Evolutionary conservation across 305 asterid genomes (phyloP), one percentile per base, ranked within the genome.

Genomic region (Fraxinus paxiana): DNA sequence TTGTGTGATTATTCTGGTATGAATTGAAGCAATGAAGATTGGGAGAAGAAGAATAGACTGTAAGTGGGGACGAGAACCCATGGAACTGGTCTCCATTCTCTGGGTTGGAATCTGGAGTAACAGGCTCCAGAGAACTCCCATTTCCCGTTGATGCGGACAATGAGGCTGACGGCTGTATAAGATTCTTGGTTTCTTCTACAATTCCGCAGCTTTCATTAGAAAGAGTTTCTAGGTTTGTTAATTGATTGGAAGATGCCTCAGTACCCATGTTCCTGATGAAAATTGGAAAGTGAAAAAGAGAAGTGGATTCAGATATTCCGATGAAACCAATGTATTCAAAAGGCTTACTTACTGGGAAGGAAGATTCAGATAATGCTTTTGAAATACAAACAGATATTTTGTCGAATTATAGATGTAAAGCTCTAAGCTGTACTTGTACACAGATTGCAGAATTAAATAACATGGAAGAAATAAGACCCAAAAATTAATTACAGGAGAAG

Each of bases 21-120:
- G 84, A 76, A 43, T 30, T 33, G n/a, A 28, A 82, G 80, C 48
- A 69, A 28, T 18, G 73, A 20, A 61, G 43, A 35, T 63, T 79
- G 6, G 79, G 73, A 73, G 75, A 78, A 7, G 37, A 33, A 18
- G 85, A 79, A 80, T 22, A 76, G 18, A 77, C 15, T 20, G 84
- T 70, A 34, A 74, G 74, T 17, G 89, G 82, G 33, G 87, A 85
- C 33, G 34, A 24, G 2, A 51, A 77, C 13, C 46, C 80, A 24
- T 51, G 46, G 10, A 54, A 37, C 2, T 76, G 79, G 71, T 87
- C 86, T 28, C 59, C 87, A 12, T 76, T 77, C 71, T 86, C 86
- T 46, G 75, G 65, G 72, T 51, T 79, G 63, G 86, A 78, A 83
- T 84, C 87, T 46, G 89, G 89, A 65, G 90, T 85, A 20, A 67